Conservation (phyloP, 148 eudicot genomes). For the Euryodendron excelsum region DNA sequence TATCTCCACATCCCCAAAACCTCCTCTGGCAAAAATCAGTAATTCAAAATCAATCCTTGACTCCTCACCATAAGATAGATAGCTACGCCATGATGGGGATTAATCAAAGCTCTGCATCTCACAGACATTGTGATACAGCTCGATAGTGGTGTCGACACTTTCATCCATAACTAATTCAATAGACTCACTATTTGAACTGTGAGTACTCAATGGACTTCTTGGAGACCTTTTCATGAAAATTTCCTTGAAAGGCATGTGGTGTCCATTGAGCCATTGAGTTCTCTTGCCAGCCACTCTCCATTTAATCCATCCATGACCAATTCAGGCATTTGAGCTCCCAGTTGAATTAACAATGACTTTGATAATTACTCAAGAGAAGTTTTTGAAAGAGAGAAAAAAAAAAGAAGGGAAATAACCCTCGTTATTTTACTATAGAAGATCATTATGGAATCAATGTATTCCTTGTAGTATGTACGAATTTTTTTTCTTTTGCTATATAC, state of each 20-base stretch:
- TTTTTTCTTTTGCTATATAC: no score
- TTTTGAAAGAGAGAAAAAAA: no score
- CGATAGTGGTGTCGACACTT: constrained; percentile 42
- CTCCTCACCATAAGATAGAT: constrained; percentile 63
- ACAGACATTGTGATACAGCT: constrained; percentile 50
- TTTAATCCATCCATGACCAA: no score
- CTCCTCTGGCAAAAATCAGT: constrained; percentile 52
- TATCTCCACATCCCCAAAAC: constrained; percentile 25
- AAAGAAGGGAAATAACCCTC: no score
- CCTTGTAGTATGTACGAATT: no score
- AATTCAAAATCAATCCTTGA: constrained; percentile 71
- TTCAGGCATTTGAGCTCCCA: no score
- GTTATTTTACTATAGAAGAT: no score
- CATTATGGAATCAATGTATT: no score
- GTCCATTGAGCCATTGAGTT: constrained; percentile 26
- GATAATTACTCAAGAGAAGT: no score
- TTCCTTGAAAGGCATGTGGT: constrained; percentile 35
- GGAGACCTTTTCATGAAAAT: constrained; percentile 42
- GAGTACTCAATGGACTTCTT: constrained; percentile 62
- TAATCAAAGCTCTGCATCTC: constrained; percentile 79
- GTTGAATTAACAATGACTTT: no score
- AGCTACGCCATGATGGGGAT: constrained; percentile 54
- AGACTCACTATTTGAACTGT: constrained; percentile 59
- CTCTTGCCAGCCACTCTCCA: constrained; percentile 11
- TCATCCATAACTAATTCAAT: constrained; percentile 48